Percentiles rank a stretch among this genome's conserved stretches.
These are phyloP conservation scores for Moricandia arvensis DNA, from an alignment of 345 rosid genomes.

Conservation along the genomic window DNA sequence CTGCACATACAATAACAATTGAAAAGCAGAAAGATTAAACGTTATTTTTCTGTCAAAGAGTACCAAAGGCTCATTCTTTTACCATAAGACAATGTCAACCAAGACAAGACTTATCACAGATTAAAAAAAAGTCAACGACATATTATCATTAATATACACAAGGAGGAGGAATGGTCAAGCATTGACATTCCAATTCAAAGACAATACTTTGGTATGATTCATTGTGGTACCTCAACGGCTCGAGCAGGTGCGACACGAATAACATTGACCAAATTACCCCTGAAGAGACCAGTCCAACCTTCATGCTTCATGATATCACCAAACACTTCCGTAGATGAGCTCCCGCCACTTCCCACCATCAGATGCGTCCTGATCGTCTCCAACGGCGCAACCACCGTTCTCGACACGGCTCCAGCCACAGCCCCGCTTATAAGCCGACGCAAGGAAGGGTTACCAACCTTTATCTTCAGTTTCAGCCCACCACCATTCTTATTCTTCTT, in stretches of 20 bases:
- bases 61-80: neutral
- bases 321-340: slow-evolving; percentile 65
- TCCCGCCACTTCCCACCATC: slow-evolving; percentile 96
- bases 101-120: slow-evolving; percentile 17
- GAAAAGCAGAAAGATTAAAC: neutral
- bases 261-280: slow-evolving; percentile 95
- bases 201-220: neutral
- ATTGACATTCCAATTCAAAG: neutral
- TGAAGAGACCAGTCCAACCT: slow-evolving; percentile 94
- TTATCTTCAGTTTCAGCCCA: slow-evolving; percentile 66
- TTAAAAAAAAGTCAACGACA: slow-evolving; percentile 12
- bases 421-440: slow-evolving; percentile 89
- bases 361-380: slow-evolving; percentile 97
- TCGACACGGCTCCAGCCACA: slow-evolving; percentile 84
- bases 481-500: too few relatives aligned
- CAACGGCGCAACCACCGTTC: slow-evolving; percentile 94
- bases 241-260: slow-evolving; percentile 96
- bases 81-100: neutral
- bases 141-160: neutral
- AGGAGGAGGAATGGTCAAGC: neutral
- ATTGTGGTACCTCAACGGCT: slow-evolving; percentile 73
- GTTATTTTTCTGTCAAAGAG: too few relatives aligned
- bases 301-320: slow-evolving; percentile 75
- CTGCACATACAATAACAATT: slow-evolving; percentile 41
- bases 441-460: slow-evolving; percentile 77